Conservation (phyloP, 108 stramenopile genomes). For the Cyclotella sp. region DNA sequence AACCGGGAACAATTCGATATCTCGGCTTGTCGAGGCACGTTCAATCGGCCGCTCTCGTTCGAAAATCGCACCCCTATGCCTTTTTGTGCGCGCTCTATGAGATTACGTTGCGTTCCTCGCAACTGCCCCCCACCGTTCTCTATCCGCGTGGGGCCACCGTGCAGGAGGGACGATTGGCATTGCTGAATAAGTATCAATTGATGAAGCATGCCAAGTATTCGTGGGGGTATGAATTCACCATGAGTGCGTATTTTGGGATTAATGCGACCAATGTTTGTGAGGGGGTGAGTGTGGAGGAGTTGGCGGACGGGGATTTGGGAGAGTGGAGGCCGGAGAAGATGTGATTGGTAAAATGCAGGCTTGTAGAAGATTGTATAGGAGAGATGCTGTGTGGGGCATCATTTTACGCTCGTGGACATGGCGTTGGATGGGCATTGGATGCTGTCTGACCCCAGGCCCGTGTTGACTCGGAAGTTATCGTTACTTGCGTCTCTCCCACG, state of each 20-base stretch:
- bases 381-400: no score
- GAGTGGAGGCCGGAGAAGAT: slow-evolving; percentile 39
- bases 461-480: no score
- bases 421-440: no score
- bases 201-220: slow-evolving; percentile 43
- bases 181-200: slow-evolving; percentile 48
- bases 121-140: slow-evolving; percentile 33
- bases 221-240: slow-evolving; percentile 54
- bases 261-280: slow-evolving; percentile 21
- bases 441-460: no score
- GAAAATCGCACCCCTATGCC: slow-evolving; percentile 32
- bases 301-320: slow-evolving; percentile 19
- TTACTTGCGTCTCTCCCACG: no score
- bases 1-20: slow-evolving; percentile 37
- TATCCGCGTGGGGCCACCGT: slow-evolving; percentile 44
- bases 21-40: slow-evolving; percentile 41
- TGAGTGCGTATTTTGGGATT: slow-evolving; percentile 46
- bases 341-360: not conserved
- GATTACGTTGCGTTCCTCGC: slow-evolving; percentile 31
- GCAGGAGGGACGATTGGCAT: slow-evolving; percentile 45
- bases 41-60: slow-evolving; percentile 26
- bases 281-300: slow-evolving; percentile 35
- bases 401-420: no score
- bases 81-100: slow-evolving; percentile 53
- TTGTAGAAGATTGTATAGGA: no score